phyloP scores from a whole-genome alignment of 208 protist genomes.

The Zelonia costaricensis region DNA sequence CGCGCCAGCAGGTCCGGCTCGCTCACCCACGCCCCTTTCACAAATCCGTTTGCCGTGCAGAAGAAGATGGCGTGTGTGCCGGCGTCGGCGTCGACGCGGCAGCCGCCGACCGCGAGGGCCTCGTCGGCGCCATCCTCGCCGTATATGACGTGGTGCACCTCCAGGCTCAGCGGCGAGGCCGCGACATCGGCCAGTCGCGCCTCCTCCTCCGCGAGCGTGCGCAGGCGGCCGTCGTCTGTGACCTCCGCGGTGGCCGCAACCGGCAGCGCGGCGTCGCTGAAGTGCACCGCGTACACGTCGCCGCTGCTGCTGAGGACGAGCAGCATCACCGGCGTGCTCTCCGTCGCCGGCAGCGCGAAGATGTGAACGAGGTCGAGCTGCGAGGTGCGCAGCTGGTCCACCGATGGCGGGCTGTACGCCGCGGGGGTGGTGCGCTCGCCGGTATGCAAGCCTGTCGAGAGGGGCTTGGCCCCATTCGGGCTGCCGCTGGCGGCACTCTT shows the following conservation, averaged over 20 bases:
- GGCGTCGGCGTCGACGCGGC: conserved; percentile 66
- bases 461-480: not conserved
- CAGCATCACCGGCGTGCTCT: conserved; percentile 50
- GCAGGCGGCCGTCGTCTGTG: conserved; percentile 30
- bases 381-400: conserved; percentile 3
- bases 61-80: conserved; percentile 69
- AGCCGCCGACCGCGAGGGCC: conserved; percentile 53
- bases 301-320: conserved; percentile 66
- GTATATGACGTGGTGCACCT: conserved; percentile 25
- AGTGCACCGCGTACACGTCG: conserved; percentile 67
- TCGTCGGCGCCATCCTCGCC: conserved; percentile 2
- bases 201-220: conserved; percentile 10
- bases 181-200: conserved; percentile 11
- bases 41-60: conserved; percentile 43
- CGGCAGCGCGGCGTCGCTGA: conserved; percentile 41
- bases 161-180: conserved; percentile 2
- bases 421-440: not conserved
- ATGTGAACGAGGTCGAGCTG: conserved; percentile 51
- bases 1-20: conserved; percentile 75
- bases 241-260: conserved; percentile 10
- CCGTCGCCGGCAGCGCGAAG: conserved; percentile 48
- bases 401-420: not conserved
- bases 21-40: conserved; percentile 52
- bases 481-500: not conserved
- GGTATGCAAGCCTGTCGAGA: not conserved